phyloP scores from a whole-genome alignment of 371 early-diverging fungal species.

The Dichotomocladium elegans region DNA sequence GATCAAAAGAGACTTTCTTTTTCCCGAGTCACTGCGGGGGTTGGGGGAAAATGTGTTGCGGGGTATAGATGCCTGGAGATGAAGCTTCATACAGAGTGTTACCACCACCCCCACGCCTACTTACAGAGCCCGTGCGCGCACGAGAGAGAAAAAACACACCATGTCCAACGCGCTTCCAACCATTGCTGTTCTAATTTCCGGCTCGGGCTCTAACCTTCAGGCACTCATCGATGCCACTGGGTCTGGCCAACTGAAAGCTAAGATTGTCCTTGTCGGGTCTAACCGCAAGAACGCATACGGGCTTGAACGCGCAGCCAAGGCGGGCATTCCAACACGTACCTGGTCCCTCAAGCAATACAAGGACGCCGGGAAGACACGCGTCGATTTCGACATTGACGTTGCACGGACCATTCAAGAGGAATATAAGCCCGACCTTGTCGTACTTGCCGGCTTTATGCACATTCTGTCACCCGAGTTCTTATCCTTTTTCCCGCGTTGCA shows the following conservation, averaged over 20 bases:
- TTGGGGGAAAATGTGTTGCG: too few relatives aligned
- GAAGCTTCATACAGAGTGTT: too few relatives aligned
- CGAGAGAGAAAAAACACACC: too few relatives aligned
- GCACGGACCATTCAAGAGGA: slow-evolving; percentile 62
- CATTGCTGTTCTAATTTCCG: slow-evolving; percentile 91
- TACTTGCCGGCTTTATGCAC: slow-evolving; percentile 97
- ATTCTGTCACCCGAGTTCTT: slow-evolving; percentile 87
- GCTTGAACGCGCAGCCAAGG: slow-evolving; percentile 75
- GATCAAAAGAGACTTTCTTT: too few relatives aligned
- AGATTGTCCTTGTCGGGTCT: slow-evolving; percentile 71
- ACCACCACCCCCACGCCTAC: too few relatives aligned
- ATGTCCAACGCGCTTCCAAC: slow-evolving; percentile 27
- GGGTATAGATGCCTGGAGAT: too few relatives aligned
- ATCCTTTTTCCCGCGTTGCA: slow-evolving; percentile 51
- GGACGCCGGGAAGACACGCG: slow-evolving; percentile 75
- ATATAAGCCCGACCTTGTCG: slow-evolving; percentile 71
- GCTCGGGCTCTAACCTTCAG: slow-evolving; percentile 94
- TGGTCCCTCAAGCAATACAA: slow-evolving; percentile 78
- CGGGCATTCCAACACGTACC: slow-evolving; percentile 79
- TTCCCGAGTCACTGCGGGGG: too few relatives aligned
- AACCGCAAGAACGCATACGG: slow-evolving; percentile 81
- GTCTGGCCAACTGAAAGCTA: slow-evolving; percentile 47
- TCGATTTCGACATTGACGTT: slow-evolving; percentile 84
- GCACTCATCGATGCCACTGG: slow-evolving; percentile 87
- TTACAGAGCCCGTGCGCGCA: too few relatives aligned